Conservation (phyloP, 345 rosid species). For the Acer negundo region DNA sequence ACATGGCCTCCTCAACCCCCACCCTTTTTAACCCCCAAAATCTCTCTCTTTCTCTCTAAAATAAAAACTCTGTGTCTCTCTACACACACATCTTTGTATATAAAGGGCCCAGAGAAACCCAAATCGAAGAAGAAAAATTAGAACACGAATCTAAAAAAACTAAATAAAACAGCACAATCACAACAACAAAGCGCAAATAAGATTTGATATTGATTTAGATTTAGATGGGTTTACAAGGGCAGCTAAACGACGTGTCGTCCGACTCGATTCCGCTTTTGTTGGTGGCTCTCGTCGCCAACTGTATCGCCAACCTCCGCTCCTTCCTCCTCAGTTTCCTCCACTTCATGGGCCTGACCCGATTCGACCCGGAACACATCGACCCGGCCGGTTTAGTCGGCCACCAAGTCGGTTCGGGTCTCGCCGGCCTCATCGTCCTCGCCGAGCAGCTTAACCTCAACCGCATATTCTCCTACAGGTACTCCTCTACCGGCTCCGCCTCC, state of each 20-base stretch:
- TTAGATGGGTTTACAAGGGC: conserved; percentile 76
- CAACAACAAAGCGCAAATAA: too few species aligned
- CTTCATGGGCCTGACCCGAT: conserved; percentile 27
- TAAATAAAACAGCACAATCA: too few species aligned
- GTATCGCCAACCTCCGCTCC: conserved; percentile 48
- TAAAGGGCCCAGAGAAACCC: neutral
- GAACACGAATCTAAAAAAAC: neutral
- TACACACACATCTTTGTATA: too few species aligned
- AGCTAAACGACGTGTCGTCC: conserved; percentile 72
- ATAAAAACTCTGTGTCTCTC: neutral
- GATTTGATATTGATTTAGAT: neutral
- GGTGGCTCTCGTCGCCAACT: conserved; percentile 61
- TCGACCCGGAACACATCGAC: conserved; percentile 13
- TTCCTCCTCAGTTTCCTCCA: conserved; percentile 37
- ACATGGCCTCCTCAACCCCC: neutral
- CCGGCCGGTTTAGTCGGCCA: conserved; percentile 24
- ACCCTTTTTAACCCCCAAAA: neutral
- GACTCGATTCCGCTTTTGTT: conserved; percentile 74
- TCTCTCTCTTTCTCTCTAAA: neutral
- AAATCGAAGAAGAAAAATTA: neutral
- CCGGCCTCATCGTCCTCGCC: conserved; percentile 51
- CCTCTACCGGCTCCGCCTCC: neutral
- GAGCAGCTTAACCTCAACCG: conserved; percentile 69
- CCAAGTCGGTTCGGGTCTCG: conserved; percentile 50
- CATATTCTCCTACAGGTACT: conserved; percentile 45